phyloP scores from a whole-genome alignment of 805 yeast species.

The Brettanomyces bruxellensis region DNA sequence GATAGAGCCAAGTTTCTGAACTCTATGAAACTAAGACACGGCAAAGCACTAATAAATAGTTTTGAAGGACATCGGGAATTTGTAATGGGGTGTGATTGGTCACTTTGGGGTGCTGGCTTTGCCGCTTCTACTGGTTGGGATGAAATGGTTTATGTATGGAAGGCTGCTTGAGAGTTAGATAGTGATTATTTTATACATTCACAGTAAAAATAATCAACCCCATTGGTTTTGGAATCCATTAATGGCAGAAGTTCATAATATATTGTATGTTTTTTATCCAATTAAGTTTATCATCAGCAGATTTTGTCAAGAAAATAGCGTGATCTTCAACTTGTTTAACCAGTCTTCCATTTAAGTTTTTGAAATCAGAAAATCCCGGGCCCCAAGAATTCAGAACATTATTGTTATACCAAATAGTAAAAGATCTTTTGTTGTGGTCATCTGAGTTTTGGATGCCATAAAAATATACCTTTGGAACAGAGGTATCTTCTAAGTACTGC shows the following conservation, averaged over 20 bases:
- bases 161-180: constrained; percentile 26
- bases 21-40: constrained; percentile 33
- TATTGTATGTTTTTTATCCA: background rate
- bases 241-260: background rate
- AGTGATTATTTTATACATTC: background rate
- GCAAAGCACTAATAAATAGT: constrained; percentile 44
- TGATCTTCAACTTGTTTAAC: too few species aligned
- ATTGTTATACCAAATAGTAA: constrained; percentile 77
- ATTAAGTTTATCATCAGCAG: background rate
- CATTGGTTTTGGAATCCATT: background rate
- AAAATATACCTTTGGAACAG: constrained; percentile 61
- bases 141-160: constrained; percentile 89
- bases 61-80: constrained; percentile 77
- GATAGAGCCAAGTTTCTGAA: constrained; percentile 44
- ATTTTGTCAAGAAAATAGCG: too few species aligned
- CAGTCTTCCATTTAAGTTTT: too few species aligned
- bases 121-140: constrained; percentile 96
- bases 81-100: constrained; percentile 91
- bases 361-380: too few species aligned
- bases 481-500: constrained; percentile 42
- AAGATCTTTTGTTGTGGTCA: constrained; percentile 64
- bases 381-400: constrained; percentile 22
- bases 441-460: constrained; percentile 86
- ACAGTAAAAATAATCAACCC: background rate
- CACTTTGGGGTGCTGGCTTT: constrained; percentile 96